Evolutionary conservation across 108 stramenopile genomes (phyloP).

Genomic region (Fistulifera solaris): DNA sequence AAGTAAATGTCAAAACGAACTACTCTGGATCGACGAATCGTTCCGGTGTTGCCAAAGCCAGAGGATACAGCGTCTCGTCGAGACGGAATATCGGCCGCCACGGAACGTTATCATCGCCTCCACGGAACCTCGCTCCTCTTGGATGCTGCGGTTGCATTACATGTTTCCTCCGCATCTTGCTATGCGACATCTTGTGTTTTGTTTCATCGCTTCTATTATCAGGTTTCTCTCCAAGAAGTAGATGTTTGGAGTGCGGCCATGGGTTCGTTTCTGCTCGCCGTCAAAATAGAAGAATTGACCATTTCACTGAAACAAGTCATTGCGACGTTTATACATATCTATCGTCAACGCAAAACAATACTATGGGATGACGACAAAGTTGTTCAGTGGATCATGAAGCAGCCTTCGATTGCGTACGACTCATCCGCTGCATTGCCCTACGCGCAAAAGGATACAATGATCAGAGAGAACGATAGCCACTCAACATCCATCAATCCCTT

Average conservation of each 20-base stretch:
- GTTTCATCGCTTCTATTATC: slow-evolving; percentile 65
- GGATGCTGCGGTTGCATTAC: slow-evolving; percentile 14
- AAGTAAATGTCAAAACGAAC: slow-evolving; percentile 13
- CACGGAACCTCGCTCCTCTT: slow-evolving; percentile 64
- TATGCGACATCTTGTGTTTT: slow-evolving; percentile 29
- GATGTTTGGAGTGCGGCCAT: slow-evolving; percentile 70
- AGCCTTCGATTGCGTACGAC: background rate
- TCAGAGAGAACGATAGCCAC: no score
- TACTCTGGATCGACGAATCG: slow-evolving; percentile 25
- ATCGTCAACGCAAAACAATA: slow-evolving; percentile 41
- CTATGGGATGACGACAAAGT: no score
- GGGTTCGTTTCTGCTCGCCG: slow-evolving; percentile 48
- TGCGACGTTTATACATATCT: slow-evolving; percentile 46
- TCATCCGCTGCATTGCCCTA: background rate
- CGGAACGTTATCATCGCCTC: slow-evolving; percentile 64
- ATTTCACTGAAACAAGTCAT: slow-evolving; percentile 33
- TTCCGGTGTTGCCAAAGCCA: slow-evolving; percentile 15
- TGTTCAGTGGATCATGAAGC: background rate
- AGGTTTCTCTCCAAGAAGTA: slow-evolving; percentile 30
- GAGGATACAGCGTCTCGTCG: slow-evolving; percentile 20
- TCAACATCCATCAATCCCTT: background rate
- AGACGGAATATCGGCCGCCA: slow-evolving; percentile 22
- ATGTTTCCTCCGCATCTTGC: slow-evolving; percentile 15
- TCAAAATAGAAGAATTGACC: slow-evolving; percentile 62
- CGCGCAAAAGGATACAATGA: background rate